These are phyloP conservation scores for Nothomitra cinnamomea DNA, from an alignment of 2,329 filamentous ascomycete species.

Conservation along the genomic window DNA sequence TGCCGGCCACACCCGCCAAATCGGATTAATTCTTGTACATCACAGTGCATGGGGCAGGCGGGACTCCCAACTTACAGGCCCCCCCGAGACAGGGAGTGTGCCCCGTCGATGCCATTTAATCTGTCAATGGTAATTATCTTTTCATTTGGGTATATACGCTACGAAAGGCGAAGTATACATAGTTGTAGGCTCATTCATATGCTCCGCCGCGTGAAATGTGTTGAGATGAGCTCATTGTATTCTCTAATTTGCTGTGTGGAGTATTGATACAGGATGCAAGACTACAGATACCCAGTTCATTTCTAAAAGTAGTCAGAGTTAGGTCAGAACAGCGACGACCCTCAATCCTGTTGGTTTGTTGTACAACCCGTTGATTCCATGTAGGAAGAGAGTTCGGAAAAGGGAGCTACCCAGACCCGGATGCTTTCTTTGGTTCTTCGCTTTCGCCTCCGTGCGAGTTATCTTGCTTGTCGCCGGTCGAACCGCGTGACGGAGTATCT, in stretches of 20 bases:
- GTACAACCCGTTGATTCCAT: neutral
- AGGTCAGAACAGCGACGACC: no score
- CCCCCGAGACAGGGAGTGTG: no score
- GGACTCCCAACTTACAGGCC: no score
- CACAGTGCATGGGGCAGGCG: no score
- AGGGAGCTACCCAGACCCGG: conserved; percentile 17
- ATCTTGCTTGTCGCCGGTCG: neutral
- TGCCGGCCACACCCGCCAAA: no score
- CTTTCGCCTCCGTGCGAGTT: conserved; percentile 12
- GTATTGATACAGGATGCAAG: conserved; percentile 18
- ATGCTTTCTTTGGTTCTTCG: conserved; percentile 21
- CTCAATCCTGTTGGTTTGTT: neutral
- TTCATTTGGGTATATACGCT: no score
- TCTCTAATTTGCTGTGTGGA: conserved; percentile 13
- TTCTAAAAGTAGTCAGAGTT: neutral
- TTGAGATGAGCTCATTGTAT: neutral
- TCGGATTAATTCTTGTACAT: no score
- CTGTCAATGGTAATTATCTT: no score
- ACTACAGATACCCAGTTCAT: neutral
- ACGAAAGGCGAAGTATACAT: no score
- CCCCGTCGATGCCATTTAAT: no score
- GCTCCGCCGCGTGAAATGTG: neutral
- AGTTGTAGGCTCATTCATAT: no score
- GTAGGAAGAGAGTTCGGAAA: conserved; percentile 12
- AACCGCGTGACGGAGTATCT: neutral